Evolutionary conservation across 177 flowering plant species (phyloP), one percentile per base, ranked within the genome.

Genomic region (Vitis hybrid): DNA sequence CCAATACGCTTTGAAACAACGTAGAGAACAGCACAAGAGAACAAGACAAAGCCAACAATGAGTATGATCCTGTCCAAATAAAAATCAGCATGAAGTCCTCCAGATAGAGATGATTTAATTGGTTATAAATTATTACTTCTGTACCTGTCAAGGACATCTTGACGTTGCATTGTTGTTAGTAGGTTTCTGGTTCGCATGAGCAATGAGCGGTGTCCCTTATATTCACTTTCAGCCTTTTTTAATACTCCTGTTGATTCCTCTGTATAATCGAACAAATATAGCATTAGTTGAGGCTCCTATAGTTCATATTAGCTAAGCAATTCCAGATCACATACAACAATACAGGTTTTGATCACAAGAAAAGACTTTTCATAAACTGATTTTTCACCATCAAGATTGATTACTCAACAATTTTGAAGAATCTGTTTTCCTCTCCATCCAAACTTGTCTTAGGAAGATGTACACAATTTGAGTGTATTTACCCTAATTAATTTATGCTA

Each of bases 1-100:
- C 97, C 97, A 60, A 91, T 78, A 32, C 94, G 93, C 75, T 92
- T 91, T 18, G 97, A 88, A 69, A 89, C 88, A 58, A 94, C 97
- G 69, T 89, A 94, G 1, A 91, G 86, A 55, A 89, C 97, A 56
- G 90, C 97, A 69, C 80, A 78, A 14, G 88, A 73, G 87, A 94
- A 94, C 52, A 86, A 65, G 69, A 89, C 13, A 79, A 89, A 83
- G 66, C 93, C 97, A 21, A 81, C 75, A 18, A 68, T 62, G 61
- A 89, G 73, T 58, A 94, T 85, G 58, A 92, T 56, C 89, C 98
- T 94, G 90, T 67, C 64, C 56, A 70, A 32, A 66, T 13, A 39
- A 65, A 66, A 63, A 17, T n/a, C 19, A 32, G n/a, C 14, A 26
- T 72, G 30, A 72, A 62, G 18, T 49, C 11, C 18, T 64, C 48